Conservation (phyloP, 2,329 filamentous ascomycete species). For the Achaetomium macrosporum region DNA sequence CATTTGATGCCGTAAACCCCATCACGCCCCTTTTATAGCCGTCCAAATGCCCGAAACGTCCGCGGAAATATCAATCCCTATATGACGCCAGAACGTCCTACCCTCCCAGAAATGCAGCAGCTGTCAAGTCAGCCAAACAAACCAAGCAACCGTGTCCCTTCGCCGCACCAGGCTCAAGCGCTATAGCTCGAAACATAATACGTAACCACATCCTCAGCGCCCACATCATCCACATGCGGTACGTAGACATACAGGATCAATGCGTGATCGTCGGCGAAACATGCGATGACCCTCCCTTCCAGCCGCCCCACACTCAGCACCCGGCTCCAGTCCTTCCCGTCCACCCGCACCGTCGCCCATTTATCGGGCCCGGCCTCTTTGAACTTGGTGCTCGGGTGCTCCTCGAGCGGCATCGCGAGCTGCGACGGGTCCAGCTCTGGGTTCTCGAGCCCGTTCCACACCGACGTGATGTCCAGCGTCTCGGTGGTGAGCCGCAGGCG, state of each 20-base stretch:
- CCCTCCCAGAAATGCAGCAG: background rate
- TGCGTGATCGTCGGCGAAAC: conserved; percentile 74
- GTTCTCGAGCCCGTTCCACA: conserved; percentile 82
- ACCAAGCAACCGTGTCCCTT: no score
- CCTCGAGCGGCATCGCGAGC: conserved; percentile 63
- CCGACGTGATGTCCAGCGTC: conserved; percentile 73
- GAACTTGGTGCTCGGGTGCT: conserved; percentile 79
- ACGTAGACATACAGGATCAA: conserved; percentile 80
- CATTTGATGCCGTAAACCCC: no score
- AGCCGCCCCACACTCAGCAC: conserved; percentile 89
- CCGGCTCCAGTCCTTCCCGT: conserved; percentile 88
- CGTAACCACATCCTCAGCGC: conserved; percentile 67
- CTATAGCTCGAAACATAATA: conserved; percentile 38
- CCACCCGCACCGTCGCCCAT: conserved; percentile 86
- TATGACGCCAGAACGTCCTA: no score
- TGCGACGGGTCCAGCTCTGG: conserved; percentile 78
- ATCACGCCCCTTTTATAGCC: no score
- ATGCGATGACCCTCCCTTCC: conserved; percentile 88
- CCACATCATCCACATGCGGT: conserved; percentile 60
- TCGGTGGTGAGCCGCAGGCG: conserved; percentile 77
- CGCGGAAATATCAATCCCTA: no score
- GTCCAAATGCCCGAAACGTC: no score
- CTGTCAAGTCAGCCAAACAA: background rate
- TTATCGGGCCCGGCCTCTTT: conserved; percentile 68
- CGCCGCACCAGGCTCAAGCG: conserved; percentile 15